Percentiles rank a stretch among this genome's conserved stretches.
Conservation (phyloP, 306 rosid species). For the Parietaria judaica region DNA sequence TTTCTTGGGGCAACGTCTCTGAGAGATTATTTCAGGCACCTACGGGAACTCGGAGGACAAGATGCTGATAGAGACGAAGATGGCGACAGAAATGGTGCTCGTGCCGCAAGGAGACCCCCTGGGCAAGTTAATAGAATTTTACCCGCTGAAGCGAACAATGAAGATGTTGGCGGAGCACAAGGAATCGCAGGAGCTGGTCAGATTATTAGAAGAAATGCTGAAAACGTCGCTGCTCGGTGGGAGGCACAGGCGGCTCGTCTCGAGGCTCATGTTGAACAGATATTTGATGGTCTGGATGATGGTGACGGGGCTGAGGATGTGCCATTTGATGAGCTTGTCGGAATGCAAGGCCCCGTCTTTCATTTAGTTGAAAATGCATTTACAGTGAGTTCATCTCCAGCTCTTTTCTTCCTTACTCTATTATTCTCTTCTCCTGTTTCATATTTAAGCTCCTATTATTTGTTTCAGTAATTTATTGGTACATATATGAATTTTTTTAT, state of each 20-base stretch:
- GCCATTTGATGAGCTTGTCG: slow-evolving; percentile 98
- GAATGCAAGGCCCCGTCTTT: slow-evolving; percentile 99
- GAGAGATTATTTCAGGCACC: slow-evolving; percentile 97
- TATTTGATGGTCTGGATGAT: slow-evolving; percentile 97
- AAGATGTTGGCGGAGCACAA: slow-evolving; percentile 82
- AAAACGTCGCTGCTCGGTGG: slow-evolving; percentile 96
- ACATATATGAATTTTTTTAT: too few species aligned
- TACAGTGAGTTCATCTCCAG: slow-evolving; percentile 52
- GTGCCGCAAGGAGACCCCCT: slow-evolving; percentile 80
- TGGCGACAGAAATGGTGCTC: slow-evolving; percentile 89
- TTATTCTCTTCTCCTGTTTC: background rate
- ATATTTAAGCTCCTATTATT: background rate
- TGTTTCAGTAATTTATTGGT: background rate
- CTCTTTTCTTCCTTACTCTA: background rate
- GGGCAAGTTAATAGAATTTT: slow-evolving; percentile 78
- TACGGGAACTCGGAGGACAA: slow-evolving; percentile 92
- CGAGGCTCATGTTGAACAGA: slow-evolving; percentile 98
- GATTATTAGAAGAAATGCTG: slow-evolving; percentile 85
- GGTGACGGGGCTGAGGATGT: slow-evolving; percentile 99
- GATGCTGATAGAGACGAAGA: slow-evolving; percentile 95
- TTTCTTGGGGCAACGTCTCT: slow-evolving; percentile 96
- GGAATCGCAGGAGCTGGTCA: slow-evolving; percentile 93
- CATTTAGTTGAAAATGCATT: slow-evolving; percentile 99
- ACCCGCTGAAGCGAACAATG: slow-evolving; percentile 70
- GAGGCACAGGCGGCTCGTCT: slow-evolving; percentile 99